Percentiles rank a stretch among this genome's conserved stretches.
phyloP scores from a whole-genome alignment of 202 grass and related monocot species.

The Zoysia matrella region DNA sequence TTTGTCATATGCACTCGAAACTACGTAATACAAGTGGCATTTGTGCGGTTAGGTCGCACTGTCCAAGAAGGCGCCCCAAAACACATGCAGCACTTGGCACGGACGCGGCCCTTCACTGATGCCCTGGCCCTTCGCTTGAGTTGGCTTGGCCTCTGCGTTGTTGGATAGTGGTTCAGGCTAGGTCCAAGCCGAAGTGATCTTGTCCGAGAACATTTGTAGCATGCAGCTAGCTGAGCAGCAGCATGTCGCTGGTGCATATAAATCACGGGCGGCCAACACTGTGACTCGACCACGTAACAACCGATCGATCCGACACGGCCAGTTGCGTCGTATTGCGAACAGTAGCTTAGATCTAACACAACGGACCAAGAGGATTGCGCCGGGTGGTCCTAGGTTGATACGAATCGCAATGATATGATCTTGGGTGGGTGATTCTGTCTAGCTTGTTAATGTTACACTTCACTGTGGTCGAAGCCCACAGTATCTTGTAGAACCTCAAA shows the following conservation, averaged over 20 bases:
- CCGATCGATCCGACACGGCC: conserved; percentile 36
- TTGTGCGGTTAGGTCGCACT: neutral
- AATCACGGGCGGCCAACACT: conserved; percentile 1
- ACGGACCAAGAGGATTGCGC: conserved; percentile 19
- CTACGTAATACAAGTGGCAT: conserved; percentile 12
- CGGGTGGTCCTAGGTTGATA: conserved; percentile 45
- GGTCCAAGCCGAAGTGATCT: conserved; percentile 17
- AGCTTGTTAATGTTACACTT: neutral
- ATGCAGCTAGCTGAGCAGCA: neutral
- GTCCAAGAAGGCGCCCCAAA: conserved; percentile 14
- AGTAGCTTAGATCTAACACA: conserved; percentile 28
- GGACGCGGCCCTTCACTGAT: conserved; percentile 27
- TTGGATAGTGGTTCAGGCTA: conserved; percentile 6
- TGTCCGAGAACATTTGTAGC: conserved; percentile 1
- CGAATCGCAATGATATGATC: conserved; percentile 28
- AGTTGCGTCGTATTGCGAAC: conserved; percentile 25
- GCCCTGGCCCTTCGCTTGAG: neutral
- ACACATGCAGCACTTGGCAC: conserved; percentile 37
- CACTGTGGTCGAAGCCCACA: conserved; percentile 7
- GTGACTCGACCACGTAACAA: conserved; percentile 32
- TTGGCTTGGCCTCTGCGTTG: conserved; percentile 13
- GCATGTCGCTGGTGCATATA: neutral
- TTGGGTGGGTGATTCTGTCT: conserved; percentile 2
- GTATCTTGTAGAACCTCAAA: neutral
- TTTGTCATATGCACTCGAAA: conserved; percentile 18